Percentiles rank a stretch among this genome's conserved stretches.
These are phyloP conservation scores for Beauveria sp. DNA, from an alignment of 2,329 filamentous ascomycete genomes.

Conservation along the genomic window DNA sequence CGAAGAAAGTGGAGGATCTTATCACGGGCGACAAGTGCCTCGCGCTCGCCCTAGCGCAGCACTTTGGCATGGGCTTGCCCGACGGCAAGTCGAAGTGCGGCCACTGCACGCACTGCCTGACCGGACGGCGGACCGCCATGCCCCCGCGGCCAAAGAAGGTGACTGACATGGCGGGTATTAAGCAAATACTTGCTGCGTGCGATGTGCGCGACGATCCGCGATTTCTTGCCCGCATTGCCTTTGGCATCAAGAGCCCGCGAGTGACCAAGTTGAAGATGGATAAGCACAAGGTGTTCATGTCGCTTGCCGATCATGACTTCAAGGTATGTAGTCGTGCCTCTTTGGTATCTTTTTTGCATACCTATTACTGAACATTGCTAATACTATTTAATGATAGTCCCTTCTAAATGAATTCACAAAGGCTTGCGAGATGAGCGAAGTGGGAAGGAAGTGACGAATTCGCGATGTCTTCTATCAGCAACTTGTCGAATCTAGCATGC, in stretches of 20 bases:
- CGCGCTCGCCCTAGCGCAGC: constrained; percentile 40
- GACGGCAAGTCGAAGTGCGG: constrained; percentile 39
- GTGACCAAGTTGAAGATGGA: constrained; percentile 40
- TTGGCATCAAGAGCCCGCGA: constrained; percentile 53
- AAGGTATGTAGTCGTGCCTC: constrained; percentile 18
- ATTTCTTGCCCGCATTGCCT: constrained; percentile 51
- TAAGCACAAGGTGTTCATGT: constrained; percentile 38
- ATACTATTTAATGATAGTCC: neutral
- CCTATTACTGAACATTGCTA: neutral
- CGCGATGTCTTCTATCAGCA: neutral
- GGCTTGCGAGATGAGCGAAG: neutral
- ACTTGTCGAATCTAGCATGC: neutral
- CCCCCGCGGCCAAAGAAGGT: constrained; percentile 29
- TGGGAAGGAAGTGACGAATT: neutral
- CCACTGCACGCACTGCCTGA: constrained; percentile 39
- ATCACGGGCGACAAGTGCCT: constrained; percentile 46
- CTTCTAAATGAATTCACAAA: neutral
- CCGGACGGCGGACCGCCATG: constrained; percentile 28
- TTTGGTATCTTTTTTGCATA: neutral
- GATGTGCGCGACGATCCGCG: constrained; percentile 47
- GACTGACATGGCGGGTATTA: constrained; percentile 33
- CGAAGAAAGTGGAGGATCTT: constrained; percentile 42
- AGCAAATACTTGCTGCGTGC: constrained; percentile 34
- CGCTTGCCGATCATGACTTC: constrained; percentile 45
- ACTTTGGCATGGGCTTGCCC: constrained; percentile 49